Conservation (phyloP, 139 green algal species). For the Eudorina sp. region DNA sequence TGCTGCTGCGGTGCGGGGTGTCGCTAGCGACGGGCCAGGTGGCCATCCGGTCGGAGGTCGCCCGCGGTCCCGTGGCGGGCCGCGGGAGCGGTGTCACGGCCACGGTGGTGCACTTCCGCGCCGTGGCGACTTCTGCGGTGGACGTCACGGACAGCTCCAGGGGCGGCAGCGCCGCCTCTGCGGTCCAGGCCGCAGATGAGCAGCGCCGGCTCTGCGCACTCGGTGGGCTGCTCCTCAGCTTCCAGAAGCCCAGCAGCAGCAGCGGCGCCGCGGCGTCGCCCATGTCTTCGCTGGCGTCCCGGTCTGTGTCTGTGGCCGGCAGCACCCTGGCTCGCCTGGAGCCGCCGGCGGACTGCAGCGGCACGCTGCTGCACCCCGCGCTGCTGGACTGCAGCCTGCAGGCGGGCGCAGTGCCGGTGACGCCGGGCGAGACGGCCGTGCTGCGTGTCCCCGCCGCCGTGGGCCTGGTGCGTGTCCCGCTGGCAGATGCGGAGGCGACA, state of each 20-base stretch:
- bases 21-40: slow-evolving; percentile 11
- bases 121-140: background rate
- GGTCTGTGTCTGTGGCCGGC: no score
- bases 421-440: background rate
- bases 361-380: slow-evolving; percentile 63
- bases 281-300: no score
- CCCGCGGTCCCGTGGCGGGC: background rate
- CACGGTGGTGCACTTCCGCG: slow-evolving; percentile 14
- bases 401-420: slow-evolving; percentile 62
- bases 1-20: slow-evolving; percentile 22
- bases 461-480: slow-evolving; percentile 16
- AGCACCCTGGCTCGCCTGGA: slow-evolving; percentile 3
- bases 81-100: background rate
- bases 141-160: no score
- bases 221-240: background rate
- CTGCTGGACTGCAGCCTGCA: slow-evolving; percentile 73
- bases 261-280: no score
- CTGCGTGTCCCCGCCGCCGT: slow-evolving; percentile 53
- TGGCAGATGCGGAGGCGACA: slow-evolving; percentile 65
- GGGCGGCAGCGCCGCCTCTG: no score
- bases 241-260: background rate
- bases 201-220: background rate
- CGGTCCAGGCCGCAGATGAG: no score
- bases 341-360: slow-evolving; percentile 2
- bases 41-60: slow-evolving; percentile 8